phyloP scores from a whole-genome alignment of 2,329 filamentous ascomycete species.

The Colletotrichum shisoi region DNA sequence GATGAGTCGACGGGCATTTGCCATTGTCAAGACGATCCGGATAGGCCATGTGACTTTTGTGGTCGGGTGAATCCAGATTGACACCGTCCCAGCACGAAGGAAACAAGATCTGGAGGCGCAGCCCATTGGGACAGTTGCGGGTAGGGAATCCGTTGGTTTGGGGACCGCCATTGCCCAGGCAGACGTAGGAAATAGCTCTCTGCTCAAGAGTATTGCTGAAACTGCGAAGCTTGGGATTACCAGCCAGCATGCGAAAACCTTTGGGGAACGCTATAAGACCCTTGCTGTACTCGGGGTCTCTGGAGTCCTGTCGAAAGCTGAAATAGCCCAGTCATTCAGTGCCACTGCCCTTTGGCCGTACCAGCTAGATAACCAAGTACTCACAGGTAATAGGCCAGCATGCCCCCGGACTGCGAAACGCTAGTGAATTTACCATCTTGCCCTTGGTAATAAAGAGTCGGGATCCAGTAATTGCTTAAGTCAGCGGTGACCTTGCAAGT shows the following conservation, averaged over 20 bases:
- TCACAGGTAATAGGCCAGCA: conserved; percentile 60
- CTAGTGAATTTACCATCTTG: conserved; percentile 63
- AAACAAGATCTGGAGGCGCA: conserved; percentile 64
- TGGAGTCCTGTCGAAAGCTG: conserved; percentile 53
- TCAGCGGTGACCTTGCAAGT: conserved; percentile 70
- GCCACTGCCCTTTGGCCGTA: conserved; percentile 1
- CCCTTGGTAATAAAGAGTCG: conserved; percentile 60
- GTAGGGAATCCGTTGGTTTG: conserved; percentile 63
- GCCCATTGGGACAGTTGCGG: conserved; percentile 61
- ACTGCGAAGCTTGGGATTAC: conserved; percentile 57
- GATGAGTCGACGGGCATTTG: conserved; percentile 59
- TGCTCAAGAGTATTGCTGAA: conserved; percentile 56
- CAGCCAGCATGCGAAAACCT: conserved; percentile 72
- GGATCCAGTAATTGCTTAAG: conserved; percentile 74
- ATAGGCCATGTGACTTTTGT: conserved; percentile 65
- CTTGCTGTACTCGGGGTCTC: conserved; percentile 52
- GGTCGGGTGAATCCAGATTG: conserved; percentile 62
- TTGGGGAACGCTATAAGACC: conserved; percentile 67
- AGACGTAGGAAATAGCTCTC: conserved; percentile 63
- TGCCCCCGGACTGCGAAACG: conserved; percentile 55
- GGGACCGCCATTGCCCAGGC: conserved; percentile 56
- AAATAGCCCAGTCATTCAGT: not conserved
- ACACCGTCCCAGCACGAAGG: conserved; percentile 70
- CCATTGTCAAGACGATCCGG: conserved; percentile 58
- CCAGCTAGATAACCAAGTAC: conserved; percentile 35